These are phyloP conservation scores for Dactylonectria macrodidyma DNA, from an alignment of 2,329 filamentous ascomycete genomes.

Conservation along the genomic window DNA sequence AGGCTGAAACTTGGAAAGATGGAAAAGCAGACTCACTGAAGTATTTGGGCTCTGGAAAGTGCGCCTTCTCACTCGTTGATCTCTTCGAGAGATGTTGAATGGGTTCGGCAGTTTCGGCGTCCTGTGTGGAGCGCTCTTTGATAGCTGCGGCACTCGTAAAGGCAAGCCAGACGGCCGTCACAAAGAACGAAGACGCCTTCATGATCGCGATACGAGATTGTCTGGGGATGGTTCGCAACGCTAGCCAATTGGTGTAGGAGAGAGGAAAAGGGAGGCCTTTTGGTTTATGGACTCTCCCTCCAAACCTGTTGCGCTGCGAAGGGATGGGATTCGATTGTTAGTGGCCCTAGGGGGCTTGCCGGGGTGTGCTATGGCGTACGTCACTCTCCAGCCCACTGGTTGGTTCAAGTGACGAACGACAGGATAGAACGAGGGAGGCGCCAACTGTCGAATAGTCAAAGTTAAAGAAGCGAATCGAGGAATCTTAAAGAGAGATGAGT, in stretches of 20 bases:
- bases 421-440: background rate
- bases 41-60: slow-evolving; percentile 37
- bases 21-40: slow-evolving; percentile 31
- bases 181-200: slow-evolving; percentile 16
- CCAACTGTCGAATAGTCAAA: background rate
- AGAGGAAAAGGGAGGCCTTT: background rate
- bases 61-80: slow-evolving; percentile 26
- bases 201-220: background rate
- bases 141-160: slow-evolving; percentile 28
- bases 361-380: background rate
- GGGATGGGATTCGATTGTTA: background rate
- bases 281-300: background rate
- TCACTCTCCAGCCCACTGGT: background rate
- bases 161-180: slow-evolving; percentile 14
- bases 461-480: background rate
- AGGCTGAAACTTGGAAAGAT: background rate
- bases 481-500: background rate
- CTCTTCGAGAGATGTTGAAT: slow-evolving; percentile 17
- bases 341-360: background rate
- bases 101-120: background rate
- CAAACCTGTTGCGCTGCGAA: background rate
- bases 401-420: background rate
- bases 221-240: background rate
- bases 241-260: slow-evolving; percentile 2
- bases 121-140: slow-evolving; percentile 5